Conservation (phyloP, 495 filamentous ascomycete genomes). For the Hypoxylon intermedium region DNA sequence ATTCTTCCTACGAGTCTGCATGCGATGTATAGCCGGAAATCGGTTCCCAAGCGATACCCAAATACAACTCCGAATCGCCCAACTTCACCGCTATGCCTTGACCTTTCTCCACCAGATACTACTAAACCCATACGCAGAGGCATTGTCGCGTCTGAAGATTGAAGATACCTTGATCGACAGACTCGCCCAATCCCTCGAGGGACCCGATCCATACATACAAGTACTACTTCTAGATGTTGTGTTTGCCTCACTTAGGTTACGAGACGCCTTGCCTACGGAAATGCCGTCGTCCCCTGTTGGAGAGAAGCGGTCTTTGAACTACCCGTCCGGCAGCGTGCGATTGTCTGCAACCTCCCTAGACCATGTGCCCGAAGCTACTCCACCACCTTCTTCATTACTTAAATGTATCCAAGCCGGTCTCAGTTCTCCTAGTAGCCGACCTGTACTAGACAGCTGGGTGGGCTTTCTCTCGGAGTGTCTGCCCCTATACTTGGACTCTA, state of each 20-base stretch:
- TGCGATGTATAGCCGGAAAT: slow-evolving; percentile 62
- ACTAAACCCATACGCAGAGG: slow-evolving; percentile 69
- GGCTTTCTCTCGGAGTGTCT: slow-evolving; percentile 83
- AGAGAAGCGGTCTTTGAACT: slow-evolving; percentile 49
- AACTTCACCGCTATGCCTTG: slow-evolving; percentile 73
- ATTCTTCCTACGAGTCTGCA: slow-evolving; percentile 66
- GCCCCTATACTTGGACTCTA: slow-evolving; percentile 78
- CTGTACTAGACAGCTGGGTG: slow-evolving; percentile 89
- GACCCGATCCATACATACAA: slow-evolving; percentile 70
- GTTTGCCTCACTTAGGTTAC: slow-evolving; percentile 71
- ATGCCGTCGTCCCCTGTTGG: slow-evolving; percentile 51
- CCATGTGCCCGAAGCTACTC: slow-evolving; percentile 43
- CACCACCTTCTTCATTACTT: slow-evolving; percentile 76
- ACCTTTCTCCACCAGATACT: slow-evolving; percentile 78
- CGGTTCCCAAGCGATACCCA: slow-evolving; percentile 44
- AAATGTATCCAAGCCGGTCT: slow-evolving; percentile 86
- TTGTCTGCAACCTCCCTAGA: slow-evolving; percentile 37
- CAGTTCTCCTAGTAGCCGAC: slow-evolving; percentile 72
- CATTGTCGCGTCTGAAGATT: slow-evolving; percentile 71
- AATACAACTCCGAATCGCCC: slow-evolving; percentile 53
- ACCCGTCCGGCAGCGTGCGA: slow-evolving; percentile 39
- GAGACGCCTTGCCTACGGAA: slow-evolving; percentile 58
- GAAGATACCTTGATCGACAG: slow-evolving; percentile 75
- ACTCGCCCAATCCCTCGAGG: slow-evolving; percentile 67
- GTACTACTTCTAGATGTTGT: slow-evolving; percentile 77